Conservation (phyloP, 2,329 filamentous ascomycete species). For the Zymoseptoria tritici region DNA sequence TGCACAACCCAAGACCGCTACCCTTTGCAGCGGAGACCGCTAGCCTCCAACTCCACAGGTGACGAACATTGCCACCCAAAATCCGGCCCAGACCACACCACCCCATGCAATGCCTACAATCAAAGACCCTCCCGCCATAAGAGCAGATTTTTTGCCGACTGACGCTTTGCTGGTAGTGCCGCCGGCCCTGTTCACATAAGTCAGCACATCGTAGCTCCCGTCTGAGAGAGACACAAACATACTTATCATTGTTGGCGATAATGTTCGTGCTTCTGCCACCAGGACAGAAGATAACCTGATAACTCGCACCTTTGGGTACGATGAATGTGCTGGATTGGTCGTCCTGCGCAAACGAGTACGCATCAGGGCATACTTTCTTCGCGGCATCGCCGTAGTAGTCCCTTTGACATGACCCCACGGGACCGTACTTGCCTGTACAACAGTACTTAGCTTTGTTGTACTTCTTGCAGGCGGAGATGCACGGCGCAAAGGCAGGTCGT, state of each 20-base stretch:
- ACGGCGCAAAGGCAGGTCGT: constrained; percentile 67
- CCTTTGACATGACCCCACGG: constrained; percentile 56
- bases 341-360: constrained; percentile 67
- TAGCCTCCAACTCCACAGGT: neutral
- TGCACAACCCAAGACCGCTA: neutral
- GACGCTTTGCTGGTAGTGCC: constrained; percentile 8
- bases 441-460: constrained; percentile 62
- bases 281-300: constrained; percentile 73
- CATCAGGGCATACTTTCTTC: constrained; percentile 73
- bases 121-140: constrained; percentile 10
- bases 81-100: constrained; percentile 1
- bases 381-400: constrained; percentile 61
- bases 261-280: constrained; percentile 45
- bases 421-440: constrained; percentile 63
- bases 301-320: constrained; percentile 60
- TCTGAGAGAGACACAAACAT: neutral
- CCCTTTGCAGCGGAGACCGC: neutral
- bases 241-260: constrained; percentile 27
- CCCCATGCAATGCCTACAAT: constrained; percentile 12
- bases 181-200: neutral
- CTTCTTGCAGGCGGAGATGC: constrained; percentile 67
- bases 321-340: constrained; percentile 52
- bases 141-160: constrained; percentile 10
- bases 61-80: constrained; percentile 2
- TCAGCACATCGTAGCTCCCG: neutral